Conservation (phyloP, 116 monocot genomes). For the Cymodocea nodosa region DNA sequence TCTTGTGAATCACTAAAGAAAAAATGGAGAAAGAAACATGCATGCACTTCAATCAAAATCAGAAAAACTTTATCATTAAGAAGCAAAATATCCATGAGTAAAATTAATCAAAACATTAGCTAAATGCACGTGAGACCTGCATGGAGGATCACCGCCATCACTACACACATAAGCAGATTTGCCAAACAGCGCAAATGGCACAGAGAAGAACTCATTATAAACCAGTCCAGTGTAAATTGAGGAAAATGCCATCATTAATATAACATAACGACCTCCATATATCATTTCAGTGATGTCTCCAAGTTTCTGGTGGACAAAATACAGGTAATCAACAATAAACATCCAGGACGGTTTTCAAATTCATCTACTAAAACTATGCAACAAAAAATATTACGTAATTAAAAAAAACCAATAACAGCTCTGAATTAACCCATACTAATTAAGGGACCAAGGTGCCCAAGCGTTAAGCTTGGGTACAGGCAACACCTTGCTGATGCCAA, state of each 20-base stretch:
- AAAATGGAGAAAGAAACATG: background rate
- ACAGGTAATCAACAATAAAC: background rate
- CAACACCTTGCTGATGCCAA: too few relatives aligned
- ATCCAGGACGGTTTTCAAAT: background rate
- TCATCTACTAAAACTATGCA: too few relatives aligned
- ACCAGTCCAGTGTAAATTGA: conserved; percentile 98
- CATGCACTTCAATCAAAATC: background rate
- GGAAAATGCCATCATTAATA: conserved; percentile 90
- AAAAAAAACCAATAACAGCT: too few relatives aligned
- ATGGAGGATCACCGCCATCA: conserved; percentile 87
- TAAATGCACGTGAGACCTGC: conserved; percentile 39
- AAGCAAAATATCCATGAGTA: background rate
- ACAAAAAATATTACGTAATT: too few relatives aligned
- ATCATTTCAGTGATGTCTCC: conserved; percentile 98
- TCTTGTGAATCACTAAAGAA: conserved; percentile 57
- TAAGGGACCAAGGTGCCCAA: too few relatives aligned
- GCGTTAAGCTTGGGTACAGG: too few relatives aligned
- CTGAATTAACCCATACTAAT: too few relatives aligned
- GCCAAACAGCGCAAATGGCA: conserved; percentile 95
- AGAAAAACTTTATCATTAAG: background rate
- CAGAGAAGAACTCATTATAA: conserved; percentile 98
- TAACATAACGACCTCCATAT: conserved; percentile 95
- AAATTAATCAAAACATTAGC: background rate
- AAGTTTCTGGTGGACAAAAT: conserved; percentile 59
- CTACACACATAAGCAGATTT: conserved; percentile 86